Conservation (phyloP, 768 basidiomycete species). For the Trametes maxima region DNA sequence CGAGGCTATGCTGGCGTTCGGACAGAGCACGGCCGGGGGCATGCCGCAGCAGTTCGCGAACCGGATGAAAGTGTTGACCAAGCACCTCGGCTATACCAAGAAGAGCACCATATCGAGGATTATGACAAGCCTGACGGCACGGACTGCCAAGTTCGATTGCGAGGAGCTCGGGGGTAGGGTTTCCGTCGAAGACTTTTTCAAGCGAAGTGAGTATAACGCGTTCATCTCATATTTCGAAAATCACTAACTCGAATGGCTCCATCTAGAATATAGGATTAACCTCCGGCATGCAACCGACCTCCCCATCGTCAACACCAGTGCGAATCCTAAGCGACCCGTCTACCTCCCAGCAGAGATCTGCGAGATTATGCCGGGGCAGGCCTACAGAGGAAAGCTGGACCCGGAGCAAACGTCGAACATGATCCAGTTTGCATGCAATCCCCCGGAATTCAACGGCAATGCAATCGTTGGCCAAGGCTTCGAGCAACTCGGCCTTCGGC, state of each 20-base stretch:
- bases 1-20: conserved; percentile 55
- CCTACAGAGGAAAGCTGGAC: conserved; percentile 62
- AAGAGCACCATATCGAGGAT: conserved; percentile 45
- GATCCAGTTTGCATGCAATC: conserved; percentile 69
- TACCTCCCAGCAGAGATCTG: conserved; percentile 74
- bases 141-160: conserved; percentile 50
- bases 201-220: conserved; percentile 49
- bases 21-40: conserved; percentile 42
- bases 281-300: conserved; percentile 44
- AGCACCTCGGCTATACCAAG: conserved; percentile 53
- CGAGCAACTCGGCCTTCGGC: conserved; percentile 52
- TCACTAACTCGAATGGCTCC: neutral
- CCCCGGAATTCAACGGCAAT: conserved; percentile 59
- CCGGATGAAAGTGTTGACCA: conserved; percentile 59
- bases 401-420: conserved; percentile 68
- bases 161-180: conserved; percentile 58
- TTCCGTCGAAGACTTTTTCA: conserved; percentile 67
- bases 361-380: conserved; percentile 58
- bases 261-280: conserved; percentile 58
- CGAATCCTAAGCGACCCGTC: conserved; percentile 29
- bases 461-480: conserved; percentile 63
- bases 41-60: conserved; percentile 52
- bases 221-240: neutral
- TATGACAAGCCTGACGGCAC: conserved; percentile 23
- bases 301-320: conserved; percentile 40